These are phyloP conservation scores for Cystobasidiaceae sp. DNA, from an alignment of 1,284 basidiomycete species.

Conservation along the genomic window DNA sequence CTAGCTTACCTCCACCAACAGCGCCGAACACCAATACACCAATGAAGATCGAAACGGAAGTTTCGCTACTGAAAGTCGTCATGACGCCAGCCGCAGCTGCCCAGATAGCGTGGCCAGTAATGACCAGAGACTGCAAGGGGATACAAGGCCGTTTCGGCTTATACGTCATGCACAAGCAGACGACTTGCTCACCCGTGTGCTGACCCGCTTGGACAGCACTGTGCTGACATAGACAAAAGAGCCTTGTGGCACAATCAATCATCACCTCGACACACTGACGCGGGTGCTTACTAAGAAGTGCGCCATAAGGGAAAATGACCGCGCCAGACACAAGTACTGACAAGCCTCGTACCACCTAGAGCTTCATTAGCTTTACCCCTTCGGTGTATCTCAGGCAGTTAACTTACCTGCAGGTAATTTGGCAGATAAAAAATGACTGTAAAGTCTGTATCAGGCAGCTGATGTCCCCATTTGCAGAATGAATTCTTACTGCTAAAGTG, in stretches of 20 bases:
- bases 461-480: neutral
- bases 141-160: no score
- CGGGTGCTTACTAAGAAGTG: neutral
- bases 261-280: no score
- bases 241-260: neutral
- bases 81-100: slow-evolving; percentile 2
- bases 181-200: slow-evolving; percentile 17
- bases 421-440: neutral
- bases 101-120: slow-evolving; percentile 10
- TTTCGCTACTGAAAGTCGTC: neutral
- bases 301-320: neutral
- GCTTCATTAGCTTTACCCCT: neutral
- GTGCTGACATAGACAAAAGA: slow-evolving; percentile 9
- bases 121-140: neutral
- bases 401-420: neutral
- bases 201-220: neutral
- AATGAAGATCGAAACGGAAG: neutral
- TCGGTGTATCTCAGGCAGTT: neutral
- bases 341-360: slow-evolving; percentile 9
- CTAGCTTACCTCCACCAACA: slow-evolving; percentile 1
- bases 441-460: neutral
- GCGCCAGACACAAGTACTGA: slow-evolving; percentile 2
- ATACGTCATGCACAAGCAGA: no score
- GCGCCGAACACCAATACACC: slow-evolving; percentile 10
- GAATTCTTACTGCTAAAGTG: slow-evolving; percentile 10